Percentiles rank a stretch among this genome's conserved stretches.
phyloP scores from a whole-genome alignment of 2,329 filamentous ascomycete species.

The Paraphaeosphaeria minitans region DNA sequence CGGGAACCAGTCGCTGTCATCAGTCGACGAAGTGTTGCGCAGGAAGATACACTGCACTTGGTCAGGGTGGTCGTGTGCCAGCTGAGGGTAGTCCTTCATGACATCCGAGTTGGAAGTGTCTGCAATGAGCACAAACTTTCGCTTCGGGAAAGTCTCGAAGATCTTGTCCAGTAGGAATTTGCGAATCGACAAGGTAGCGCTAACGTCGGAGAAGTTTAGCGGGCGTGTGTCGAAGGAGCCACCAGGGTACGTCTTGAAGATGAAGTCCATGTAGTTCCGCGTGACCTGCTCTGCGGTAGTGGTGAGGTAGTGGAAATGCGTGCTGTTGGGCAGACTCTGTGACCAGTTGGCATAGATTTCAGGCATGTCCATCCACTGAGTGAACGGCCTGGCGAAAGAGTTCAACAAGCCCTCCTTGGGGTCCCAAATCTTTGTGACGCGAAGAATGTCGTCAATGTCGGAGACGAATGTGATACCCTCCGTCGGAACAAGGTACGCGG shows the following conservation, averaged over 20 bases:
- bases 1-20: conserved; percentile 69
- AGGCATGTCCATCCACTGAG: conserved; percentile 79
- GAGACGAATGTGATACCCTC: conserved; percentile 73
- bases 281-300: conserved; percentile 80
- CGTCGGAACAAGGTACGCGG: conserved; percentile 75
- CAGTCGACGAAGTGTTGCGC: conserved; percentile 74
- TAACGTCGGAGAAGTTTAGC: conserved; percentile 77
- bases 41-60: conserved; percentile 80
- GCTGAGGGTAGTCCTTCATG: conserved; percentile 66
- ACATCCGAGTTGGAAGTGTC: conserved; percentile 79
- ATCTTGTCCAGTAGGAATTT: conserved; percentile 71
- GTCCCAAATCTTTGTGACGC: conserved; percentile 80
- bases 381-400: conserved; percentile 73
- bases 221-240: conserved; percentile 77
- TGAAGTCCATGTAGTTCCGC: conserved; percentile 78
- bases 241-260: conserved; percentile 77
- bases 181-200: conserved; percentile 73
- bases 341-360: conserved; percentile 79
- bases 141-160: conserved; percentile 74
- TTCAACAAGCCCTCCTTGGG: conserved; percentile 77
- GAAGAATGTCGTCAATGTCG: conserved; percentile 80
- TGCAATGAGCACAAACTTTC: conserved; percentile 76
- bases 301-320: conserved; percentile 82
- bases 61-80: conserved; percentile 69
- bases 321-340: conserved; percentile 62